Conservation (phyloP, 805 yeast species). For the Starmerella bombicola region DNA sequence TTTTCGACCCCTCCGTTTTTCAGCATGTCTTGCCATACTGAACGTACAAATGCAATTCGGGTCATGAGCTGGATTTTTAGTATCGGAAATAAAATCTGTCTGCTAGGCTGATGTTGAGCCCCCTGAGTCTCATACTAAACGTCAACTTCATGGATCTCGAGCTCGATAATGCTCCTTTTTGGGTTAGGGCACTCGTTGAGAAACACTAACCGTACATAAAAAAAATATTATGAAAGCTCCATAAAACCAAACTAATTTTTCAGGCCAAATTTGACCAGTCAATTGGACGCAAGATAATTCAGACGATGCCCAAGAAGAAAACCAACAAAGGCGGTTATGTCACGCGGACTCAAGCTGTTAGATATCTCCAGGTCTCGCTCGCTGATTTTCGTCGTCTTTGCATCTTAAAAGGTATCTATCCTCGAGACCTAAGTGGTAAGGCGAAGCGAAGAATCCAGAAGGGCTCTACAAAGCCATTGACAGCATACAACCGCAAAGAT, state of each 20-base stretch:
- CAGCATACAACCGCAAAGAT: slow-evolving; percentile 88
- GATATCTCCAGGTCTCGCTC: slow-evolving; percentile 78
- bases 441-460: slow-evolving; percentile 94
- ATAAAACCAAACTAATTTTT: not conserved
- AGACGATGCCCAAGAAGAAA: slow-evolving; percentile 18
- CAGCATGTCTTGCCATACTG: slow-evolving; percentile 23
- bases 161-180: too few relatives aligned
- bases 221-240: slow-evolving; percentile 8
- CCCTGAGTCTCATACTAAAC: too few relatives aligned
- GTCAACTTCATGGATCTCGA: too few relatives aligned
- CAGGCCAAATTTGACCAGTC: not conserved
- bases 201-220: too few relatives aligned
- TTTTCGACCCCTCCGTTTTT: slow-evolving; percentile 21
- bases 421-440: slow-evolving; percentile 70
- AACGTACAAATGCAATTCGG: slow-evolving; percentile 21
- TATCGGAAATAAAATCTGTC: too few relatives aligned
- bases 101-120: too few relatives aligned
- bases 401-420: slow-evolving; percentile 95
- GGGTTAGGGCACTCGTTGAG: too few relatives aligned
- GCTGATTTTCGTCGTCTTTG: slow-evolving; percentile 92
- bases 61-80: too few relatives aligned
- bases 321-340: slow-evolving; percentile 38
- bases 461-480: slow-evolving; percentile 93
- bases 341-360: slow-evolving; percentile 89
- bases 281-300: not conserved